Conservation (phyloP, 2,329 filamentous ascomycete species). For the Cladosporium velox region DNA sequence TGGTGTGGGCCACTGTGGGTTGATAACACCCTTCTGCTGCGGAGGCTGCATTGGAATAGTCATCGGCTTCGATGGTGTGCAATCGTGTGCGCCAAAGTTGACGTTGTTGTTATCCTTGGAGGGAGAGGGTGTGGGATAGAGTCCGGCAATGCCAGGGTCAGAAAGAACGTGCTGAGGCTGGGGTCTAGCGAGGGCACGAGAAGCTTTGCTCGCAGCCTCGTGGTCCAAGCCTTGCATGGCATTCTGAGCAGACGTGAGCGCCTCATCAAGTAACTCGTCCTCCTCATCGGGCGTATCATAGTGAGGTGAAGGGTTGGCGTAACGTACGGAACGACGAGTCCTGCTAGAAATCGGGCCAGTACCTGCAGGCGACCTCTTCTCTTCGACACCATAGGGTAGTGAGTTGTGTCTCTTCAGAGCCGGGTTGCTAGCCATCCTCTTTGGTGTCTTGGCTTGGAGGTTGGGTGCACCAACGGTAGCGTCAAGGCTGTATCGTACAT, state of each 20-base stretch:
- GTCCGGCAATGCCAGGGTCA: slow-evolving; percentile 57
- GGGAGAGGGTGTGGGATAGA: slow-evolving; percentile 70
- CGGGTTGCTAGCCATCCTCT: slow-evolving; percentile 46
- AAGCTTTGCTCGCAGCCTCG: slow-evolving; percentile 32
- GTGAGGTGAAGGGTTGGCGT: slow-evolving; percentile 73
- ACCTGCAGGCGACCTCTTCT: slow-evolving; percentile 57
- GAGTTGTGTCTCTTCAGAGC: slow-evolving; percentile 54
- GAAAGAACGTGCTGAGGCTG: slow-evolving; percentile 61
- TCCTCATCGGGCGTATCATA: slow-evolving; percentile 97
- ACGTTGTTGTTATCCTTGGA: slow-evolving; percentile 81
- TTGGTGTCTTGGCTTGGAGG: slow-evolving; percentile 34
- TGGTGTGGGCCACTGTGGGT: slow-evolving; percentile 87
- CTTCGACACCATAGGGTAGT: slow-evolving; percentile 47
- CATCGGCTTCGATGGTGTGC: slow-evolving; percentile 68
- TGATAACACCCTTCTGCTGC: slow-evolving; percentile 50
- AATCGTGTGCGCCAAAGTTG: slow-evolving; percentile 67
- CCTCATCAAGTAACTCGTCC: slow-evolving; percentile 92
- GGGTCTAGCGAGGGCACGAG: slow-evolving; percentile 12
- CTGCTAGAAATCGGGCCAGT: slow-evolving; percentile 70
- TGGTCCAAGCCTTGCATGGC: slow-evolving; percentile 71
- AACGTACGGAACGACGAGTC: slow-evolving; percentile 72
- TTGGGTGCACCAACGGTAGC: slow-evolving; percentile 40
- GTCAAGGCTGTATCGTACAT: slow-evolving; percentile 61
- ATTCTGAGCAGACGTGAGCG: slow-evolving; percentile 72
- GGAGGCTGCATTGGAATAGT: slow-evolving; percentile 64